These are phyloP conservation scores for Amauroascus niger DNA, from an alignment of 2,329 filamentous ascomycete species.

Conservation along the genomic window DNA sequence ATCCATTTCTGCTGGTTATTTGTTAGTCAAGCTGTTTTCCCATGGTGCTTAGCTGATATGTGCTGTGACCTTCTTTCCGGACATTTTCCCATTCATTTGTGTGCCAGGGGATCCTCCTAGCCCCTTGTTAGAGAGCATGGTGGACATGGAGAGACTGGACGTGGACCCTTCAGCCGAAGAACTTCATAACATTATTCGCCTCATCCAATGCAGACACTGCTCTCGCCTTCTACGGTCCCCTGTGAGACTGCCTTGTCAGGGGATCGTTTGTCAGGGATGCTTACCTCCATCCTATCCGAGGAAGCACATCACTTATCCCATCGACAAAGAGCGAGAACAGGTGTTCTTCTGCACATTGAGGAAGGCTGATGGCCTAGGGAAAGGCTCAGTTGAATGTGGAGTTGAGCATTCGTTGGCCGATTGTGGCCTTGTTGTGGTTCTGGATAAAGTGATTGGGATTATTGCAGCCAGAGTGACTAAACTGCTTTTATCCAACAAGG, in stretches of 20 bases:
- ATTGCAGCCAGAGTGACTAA: slow-evolving; percentile 35
- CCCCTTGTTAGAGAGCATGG: neutral
- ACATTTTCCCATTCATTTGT: neutral
- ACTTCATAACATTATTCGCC: slow-evolving; percentile 55
- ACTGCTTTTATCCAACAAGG: slow-evolving; percentile 28
- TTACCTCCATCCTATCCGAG: slow-evolving; percentile 58
- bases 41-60: neutral
- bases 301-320: slow-evolving; percentile 67
- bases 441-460: slow-evolving; percentile 60
- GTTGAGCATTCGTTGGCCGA: slow-evolving; percentile 67
- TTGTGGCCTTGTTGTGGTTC: slow-evolving; percentile 64
- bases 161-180: slow-evolving; percentile 26
- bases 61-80: neutral
- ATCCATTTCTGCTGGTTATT: neutral
- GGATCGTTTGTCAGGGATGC: slow-evolving; percentile 65
- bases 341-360: slow-evolving; percentile 60
- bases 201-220: slow-evolving; percentile 70
- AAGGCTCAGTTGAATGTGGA: slow-evolving; percentile 47
- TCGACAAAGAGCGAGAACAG: slow-evolving; percentile 53
- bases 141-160: neutral
- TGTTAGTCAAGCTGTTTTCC: neutral
- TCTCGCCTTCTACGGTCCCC: slow-evolving; percentile 58
- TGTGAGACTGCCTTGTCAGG: slow-evolving; percentile 70
- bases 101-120: neutral
- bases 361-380: neutral